A percentile compares a stretch with the other conserved stretches of the same genome.
These are phyloP conservation scores for Ziziphus jujuba DNA, from an alignment of 306 rosid species.

Conservation along the genomic window DNA sequence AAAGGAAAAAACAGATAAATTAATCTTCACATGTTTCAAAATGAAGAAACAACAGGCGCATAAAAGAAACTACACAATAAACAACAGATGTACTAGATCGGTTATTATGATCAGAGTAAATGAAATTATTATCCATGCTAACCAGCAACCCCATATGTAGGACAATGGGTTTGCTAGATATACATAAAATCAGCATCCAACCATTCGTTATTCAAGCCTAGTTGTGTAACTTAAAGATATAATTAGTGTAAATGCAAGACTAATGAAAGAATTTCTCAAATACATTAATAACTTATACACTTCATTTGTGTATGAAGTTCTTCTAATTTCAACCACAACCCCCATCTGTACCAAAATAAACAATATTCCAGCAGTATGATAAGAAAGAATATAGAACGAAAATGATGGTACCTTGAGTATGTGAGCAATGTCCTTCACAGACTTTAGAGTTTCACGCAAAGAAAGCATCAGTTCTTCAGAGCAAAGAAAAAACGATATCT, in stretches of 20 bases:
- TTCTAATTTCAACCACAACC: constrained; percentile 14
- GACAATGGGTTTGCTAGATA: not conserved
- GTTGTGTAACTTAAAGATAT: not conserved
- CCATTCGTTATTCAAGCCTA: too few relatives aligned
- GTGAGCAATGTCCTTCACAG: constrained; percentile 86
- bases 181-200: not conserved
- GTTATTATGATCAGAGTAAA: constrained; percentile 3
- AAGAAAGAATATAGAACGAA: constrained; percentile 13
- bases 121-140: constrained; percentile 18
- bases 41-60: constrained; percentile 13
- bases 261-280: constrained; percentile 5
- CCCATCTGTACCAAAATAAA: constrained; percentile 25
- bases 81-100: not conserved
- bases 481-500: constrained; percentile 88
- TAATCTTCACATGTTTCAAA: constrained; percentile 25
- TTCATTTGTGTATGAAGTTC: not conserved
- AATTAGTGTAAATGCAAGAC: constrained; percentile 3
- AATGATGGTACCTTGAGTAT: constrained; percentile 64
- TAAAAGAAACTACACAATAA: constrained; percentile 21
- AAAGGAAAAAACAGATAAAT: constrained; percentile 15
- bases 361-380: constrained; percentile 15
- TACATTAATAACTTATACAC: not conserved
- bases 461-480: constrained; percentile 77
- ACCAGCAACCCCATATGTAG: not conserved
- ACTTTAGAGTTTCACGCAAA: constrained; percentile 75